Evolutionary conservation across 306 rosid species (phyloP), one percentile per base, ranked within the genome.

Genomic region (Ormosia semicastrata): DNA sequence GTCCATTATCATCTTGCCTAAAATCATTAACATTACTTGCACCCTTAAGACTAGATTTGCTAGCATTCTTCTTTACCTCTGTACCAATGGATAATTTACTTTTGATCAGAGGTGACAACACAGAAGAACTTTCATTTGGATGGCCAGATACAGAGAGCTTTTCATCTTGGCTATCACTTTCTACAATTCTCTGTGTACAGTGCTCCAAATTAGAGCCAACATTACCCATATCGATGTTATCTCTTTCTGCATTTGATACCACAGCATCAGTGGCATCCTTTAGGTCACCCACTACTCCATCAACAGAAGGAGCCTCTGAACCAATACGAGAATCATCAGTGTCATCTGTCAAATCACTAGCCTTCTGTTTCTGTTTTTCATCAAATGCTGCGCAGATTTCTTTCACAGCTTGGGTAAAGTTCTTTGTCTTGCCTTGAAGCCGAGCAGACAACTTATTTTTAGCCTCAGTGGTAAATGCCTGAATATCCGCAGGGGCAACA

Each of bases 401-500:
- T 87, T 91, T 88, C 89, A 96, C 96, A 43, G 99, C 99, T 84
- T 93, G 97, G 66, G 94, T 7, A 78, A 96, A 96, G 78, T 62
- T 68, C 88, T 87, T 96, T 39, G 98, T 66, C 89, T 90, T 96
- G 75, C 91, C 91, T 8, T 91, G 97, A 87, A 87, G 71, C 77
- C 97, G 90, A 79, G 92, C 78, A 77, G 90, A 85, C 82, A 96
- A 78, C 79, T 92, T 96, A 74, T 53, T 84, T 88, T 91, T 93
- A 58, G 73, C 82, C 88, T 92, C 97, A 79, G 43, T 66, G 24
- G 99, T 96, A 83, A 96, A 96, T 67, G 83, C 84, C 84, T 93
- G 97, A 86, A 96, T 87, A 84, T 96, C 99, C 73, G 85, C 83
- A 66, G 98, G 97, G 88, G 97, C 90, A 87, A 96, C 97, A 89